phyloP scores from a whole-genome alignment of 441 rosid species.

The Melastoma candidum region DNA sequence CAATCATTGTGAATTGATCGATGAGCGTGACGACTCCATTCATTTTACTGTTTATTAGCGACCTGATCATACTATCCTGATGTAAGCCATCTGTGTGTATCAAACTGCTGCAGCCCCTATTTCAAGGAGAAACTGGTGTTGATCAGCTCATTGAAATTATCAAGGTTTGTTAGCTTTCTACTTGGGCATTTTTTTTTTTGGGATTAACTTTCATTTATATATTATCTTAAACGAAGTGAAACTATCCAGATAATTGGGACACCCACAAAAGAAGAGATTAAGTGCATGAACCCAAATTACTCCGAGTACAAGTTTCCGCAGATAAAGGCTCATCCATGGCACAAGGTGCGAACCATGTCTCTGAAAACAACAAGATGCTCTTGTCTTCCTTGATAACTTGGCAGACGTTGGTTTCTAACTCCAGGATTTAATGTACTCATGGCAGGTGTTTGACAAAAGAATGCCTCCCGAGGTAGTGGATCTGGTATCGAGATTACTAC shows the following conservation, averaged over 20 bases:
- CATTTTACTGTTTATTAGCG: too few relatives aligned
- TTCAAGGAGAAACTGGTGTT: slow-evolving; percentile 18
- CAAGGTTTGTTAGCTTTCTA: slow-evolving; percentile 4
- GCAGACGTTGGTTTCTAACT: not conserved
- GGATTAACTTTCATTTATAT: not conserved
- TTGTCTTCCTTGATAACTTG: not conserved
- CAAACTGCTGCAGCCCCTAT: slow-evolving; percentile 1
- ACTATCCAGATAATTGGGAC: too few relatives aligned
- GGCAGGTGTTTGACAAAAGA: slow-evolving; percentile 15
- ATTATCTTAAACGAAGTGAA: too few relatives aligned
- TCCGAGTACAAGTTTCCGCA: too few relatives aligned
- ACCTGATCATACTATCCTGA: not conserved
- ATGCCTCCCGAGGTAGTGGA: slow-evolving; percentile 20
- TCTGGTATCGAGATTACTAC: slow-evolving; percentile 18
- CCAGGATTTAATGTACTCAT: not conserved
- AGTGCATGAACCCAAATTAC: too few relatives aligned
- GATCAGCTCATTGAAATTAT: slow-evolving; percentile 20
- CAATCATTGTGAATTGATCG: too few relatives aligned
- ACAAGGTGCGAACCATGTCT: too few relatives aligned
- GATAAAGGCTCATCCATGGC: too few relatives aligned
- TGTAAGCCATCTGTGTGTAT: too few relatives aligned
- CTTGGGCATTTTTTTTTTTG: not conserved
- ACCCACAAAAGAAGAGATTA: too few relatives aligned
- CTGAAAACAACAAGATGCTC: not conserved
- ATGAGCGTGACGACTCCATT: too few relatives aligned